phyloP scores from a whole-genome alignment of 208 protist genomes.

The Cochliopodium minus region DNA sequence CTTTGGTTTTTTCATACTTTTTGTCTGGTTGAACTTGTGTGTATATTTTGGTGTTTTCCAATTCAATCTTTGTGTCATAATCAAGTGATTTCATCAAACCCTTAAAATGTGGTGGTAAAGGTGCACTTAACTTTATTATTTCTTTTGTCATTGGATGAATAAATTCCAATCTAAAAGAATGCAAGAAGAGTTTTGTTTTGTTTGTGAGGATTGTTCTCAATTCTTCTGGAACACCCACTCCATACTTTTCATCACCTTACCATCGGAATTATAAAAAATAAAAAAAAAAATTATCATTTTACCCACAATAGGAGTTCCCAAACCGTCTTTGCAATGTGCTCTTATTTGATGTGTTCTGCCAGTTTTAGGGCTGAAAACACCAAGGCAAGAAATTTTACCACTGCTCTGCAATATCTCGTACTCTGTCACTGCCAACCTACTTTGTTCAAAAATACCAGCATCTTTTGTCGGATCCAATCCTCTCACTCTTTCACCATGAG shows the following conservation, averaged over 20 bases:
- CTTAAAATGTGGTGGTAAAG: background rate
- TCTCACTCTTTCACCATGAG: background rate
- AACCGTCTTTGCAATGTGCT: conserved; percentile 4
- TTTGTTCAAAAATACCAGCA: too few relatives aligned
- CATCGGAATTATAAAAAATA: conserved; percentile 8
- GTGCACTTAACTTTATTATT: background rate
- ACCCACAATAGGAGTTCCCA: conserved; percentile 16
- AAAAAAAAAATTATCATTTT: too few relatives aligned
- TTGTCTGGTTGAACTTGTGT: too few relatives aligned
- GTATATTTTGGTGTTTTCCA: too few relatives aligned
- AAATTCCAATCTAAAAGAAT: background rate
- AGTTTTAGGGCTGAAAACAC: too few relatives aligned
- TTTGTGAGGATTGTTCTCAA: background rate
- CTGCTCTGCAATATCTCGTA: too few relatives aligned
- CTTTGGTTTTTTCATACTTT: too few relatives aligned
- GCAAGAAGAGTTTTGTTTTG: background rate
- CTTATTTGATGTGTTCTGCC: conserved; percentile 24
- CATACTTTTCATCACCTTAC: background rate
- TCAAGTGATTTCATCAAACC: too few relatives aligned
- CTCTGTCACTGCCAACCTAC: too few relatives aligned
- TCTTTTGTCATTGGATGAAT: background rate
- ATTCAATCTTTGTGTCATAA: too few relatives aligned
- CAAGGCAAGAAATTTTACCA: too few relatives aligned
- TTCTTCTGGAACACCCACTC: background rate
- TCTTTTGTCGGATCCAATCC: background rate